Percentiles rank a stretch among this genome's conserved stretches.
phyloP scores from a whole-genome alignment of 805 yeast species.

The Yarrowia sp. region DNA sequence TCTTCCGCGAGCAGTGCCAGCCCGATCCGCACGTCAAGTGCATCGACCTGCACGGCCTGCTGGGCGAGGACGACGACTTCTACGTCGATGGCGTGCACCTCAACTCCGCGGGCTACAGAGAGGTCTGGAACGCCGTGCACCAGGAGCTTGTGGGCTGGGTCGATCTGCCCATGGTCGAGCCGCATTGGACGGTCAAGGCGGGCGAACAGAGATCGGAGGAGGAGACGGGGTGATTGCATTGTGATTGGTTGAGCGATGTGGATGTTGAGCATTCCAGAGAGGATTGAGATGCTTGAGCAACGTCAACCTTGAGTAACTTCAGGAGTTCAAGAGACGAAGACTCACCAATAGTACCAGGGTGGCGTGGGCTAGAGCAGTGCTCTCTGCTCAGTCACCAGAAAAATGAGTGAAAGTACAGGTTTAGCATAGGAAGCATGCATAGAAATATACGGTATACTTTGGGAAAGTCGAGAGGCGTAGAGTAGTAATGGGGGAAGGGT shows the following conservation, averaged over 20 bases:
- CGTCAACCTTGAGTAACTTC: too few relatives aligned
- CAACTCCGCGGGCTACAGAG: slow-evolving; percentile 8
- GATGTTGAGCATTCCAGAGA: background rate
- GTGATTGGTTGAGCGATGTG: too few relatives aligned
- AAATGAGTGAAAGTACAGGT: too few relatives aligned
- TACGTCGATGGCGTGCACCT: slow-evolving; percentile 6
- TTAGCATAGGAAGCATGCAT: too few relatives aligned
- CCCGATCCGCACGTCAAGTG: slow-evolving; percentile 18
- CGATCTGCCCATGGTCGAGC: slow-evolving; percentile 3
- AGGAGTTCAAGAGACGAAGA: too few relatives aligned
- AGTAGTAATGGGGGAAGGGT: too few relatives aligned
- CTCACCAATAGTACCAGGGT: too few relatives aligned
- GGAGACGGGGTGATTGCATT: background rate
- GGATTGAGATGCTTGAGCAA: too few relatives aligned
- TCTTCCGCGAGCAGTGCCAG: background rate
- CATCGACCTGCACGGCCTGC: background rate
- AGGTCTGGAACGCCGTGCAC: slow-evolving; percentile 17
- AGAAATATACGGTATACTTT: too few relatives aligned
- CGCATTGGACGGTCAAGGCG: slow-evolving; percentile 14
- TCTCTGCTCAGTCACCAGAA: too few relatives aligned
- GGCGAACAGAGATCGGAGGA: background rate
- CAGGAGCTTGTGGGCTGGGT: slow-evolving; percentile 9
- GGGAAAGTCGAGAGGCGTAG: too few relatives aligned
- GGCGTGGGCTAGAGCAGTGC: too few relatives aligned
- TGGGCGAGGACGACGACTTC: background rate